Percentiles rank a stretch among this genome's conserved stretches.
phyloP scores from a whole-genome alignment of 23 red algal species.

The Pyropia haitanensis region DNA sequence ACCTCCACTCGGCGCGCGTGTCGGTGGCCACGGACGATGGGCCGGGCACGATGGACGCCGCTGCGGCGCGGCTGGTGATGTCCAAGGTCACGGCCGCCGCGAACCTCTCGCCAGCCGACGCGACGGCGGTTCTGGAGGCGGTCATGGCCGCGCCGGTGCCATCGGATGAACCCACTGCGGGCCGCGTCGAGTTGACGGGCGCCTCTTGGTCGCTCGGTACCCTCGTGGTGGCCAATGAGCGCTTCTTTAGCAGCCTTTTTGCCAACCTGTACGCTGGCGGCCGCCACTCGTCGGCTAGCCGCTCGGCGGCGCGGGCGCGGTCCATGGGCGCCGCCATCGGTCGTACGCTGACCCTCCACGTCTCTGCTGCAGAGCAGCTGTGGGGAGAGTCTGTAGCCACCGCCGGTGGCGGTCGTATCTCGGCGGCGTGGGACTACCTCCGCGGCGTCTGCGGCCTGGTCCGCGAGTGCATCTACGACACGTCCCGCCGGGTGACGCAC shows the following conservation, averaged over 20 bases:
- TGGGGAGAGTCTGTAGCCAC: constrained; percentile 29
- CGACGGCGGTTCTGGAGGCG: no score
- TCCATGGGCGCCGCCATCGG: constrained; percentile 35
- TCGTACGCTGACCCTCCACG: constrained; percentile 37
- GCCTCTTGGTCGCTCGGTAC: constrained; percentile 48
- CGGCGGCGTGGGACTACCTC: constrained; percentile 66
- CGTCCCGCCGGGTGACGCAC: constrained; percentile 30
- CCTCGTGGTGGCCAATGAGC: constrained; percentile 37
- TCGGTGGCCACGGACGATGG: no score
- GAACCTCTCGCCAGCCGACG: no score
- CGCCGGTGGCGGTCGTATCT: constrained; percentile 21
- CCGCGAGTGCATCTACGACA: constrained; percentile 44
- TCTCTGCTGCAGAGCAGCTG: constrained; percentile 29
- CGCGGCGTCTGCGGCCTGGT: constrained; percentile 44
- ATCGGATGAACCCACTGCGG: neutral
- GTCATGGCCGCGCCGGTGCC: no score
- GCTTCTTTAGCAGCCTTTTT: constrained; percentile 11
- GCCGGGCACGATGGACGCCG: no score
- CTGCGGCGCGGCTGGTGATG: no score
- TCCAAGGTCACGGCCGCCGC: no score
- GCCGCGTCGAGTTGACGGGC: constrained; percentile 24
- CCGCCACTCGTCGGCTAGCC: neutral
- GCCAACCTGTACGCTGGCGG: no score
- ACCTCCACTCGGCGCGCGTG: constrained; percentile 20
- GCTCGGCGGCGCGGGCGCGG: constrained; percentile 17